Percentiles rank a stretch among this genome's conserved stretches.
Evolutionary conservation across 352 stramenopile genomes (phyloP).

Genomic region (Phytophthora cryptogea): DNA sequence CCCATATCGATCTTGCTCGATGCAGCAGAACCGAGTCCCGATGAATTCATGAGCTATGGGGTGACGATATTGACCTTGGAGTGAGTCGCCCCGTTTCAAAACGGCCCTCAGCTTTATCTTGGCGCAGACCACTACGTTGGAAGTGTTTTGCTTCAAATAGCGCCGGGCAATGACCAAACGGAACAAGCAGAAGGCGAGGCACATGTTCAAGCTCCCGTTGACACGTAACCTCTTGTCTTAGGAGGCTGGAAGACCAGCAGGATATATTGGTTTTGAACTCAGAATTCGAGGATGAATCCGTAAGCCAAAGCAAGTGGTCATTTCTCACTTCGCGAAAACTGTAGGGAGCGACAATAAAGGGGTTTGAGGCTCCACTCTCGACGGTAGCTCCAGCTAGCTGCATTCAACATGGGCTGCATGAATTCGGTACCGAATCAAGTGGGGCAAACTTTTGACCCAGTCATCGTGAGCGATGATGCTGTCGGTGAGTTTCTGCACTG

Average conservation of each 20-base stretch:
- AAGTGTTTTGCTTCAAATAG: constrained; percentile 24
- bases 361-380: constrained; percentile 1
- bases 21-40: constrained; percentile 10
- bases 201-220: constrained; percentile 4
- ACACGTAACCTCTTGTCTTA: constrained; percentile 18
- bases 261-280: constrained; percentile 19
- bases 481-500: constrained; percentile 24
- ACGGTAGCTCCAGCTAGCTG: constrained; percentile 2
- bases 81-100: constrained; percentile 18
- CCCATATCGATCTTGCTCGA: constrained; percentile 18
- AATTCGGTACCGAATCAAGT: constrained; percentile 61
- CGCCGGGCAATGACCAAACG: not conserved
- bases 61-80: constrained; percentile 3
- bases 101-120: not conserved
- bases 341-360: constrained; percentile 7
- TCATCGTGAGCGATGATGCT: constrained; percentile 38
- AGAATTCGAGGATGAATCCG: constrained; percentile 27
- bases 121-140: too few species aligned
- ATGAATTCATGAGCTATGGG: constrained; percentile 23
- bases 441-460: constrained; percentile 47
- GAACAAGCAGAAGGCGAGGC: not conserved
- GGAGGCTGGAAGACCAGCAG: constrained; percentile 1
- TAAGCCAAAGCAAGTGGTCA: not conserved
- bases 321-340: constrained; percentile 25
- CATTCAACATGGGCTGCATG: constrained; percentile 56